These are phyloP conservation scores for Ammopiptanthus mongolicus DNA, from an alignment of 306 rosid species.

Conservation along the genomic window DNA sequence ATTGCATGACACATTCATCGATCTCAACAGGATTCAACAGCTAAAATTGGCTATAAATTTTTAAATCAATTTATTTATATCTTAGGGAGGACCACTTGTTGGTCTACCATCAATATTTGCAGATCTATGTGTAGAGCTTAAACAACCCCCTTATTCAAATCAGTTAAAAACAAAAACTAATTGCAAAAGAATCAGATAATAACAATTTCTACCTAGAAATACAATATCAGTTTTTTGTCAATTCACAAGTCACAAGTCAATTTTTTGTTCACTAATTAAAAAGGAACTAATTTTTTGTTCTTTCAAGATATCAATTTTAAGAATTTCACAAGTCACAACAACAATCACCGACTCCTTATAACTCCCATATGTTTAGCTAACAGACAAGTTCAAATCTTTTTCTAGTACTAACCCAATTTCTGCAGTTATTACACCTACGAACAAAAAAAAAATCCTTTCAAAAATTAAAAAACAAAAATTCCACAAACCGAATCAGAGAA, in stretches of 20 bases:
- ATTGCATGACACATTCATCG: not conserved
- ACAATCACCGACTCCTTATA: not conserved
- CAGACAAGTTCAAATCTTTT: not conserved
- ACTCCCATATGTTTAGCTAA: not conserved
- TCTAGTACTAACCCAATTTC: not conserved
- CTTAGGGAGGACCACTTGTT: not conserved
- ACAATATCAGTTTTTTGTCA: not conserved
- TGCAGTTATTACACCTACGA: not conserved
- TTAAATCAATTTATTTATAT: not conserved
- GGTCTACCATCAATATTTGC: not conserved
- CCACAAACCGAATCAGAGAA: conserved; percentile 7
- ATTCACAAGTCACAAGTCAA: too few species aligned
- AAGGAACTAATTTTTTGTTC: not conserved
- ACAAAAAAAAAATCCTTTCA: not conserved
- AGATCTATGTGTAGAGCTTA: conserved; percentile 16
- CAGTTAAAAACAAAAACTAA: not conserved
- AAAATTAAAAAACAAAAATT: not conserved
- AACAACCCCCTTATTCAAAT: not conserved
- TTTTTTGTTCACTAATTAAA: too few species aligned
- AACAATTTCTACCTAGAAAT: not conserved
- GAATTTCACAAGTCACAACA: not conserved
- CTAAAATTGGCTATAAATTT: not conserved
- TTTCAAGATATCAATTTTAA: not conserved
- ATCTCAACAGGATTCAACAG: not conserved
- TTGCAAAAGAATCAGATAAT: not conserved